Evolutionary conservation across 371 early-diverging fungal species (phyloP).

Genomic region (Gilbertella persicaria): DNA sequence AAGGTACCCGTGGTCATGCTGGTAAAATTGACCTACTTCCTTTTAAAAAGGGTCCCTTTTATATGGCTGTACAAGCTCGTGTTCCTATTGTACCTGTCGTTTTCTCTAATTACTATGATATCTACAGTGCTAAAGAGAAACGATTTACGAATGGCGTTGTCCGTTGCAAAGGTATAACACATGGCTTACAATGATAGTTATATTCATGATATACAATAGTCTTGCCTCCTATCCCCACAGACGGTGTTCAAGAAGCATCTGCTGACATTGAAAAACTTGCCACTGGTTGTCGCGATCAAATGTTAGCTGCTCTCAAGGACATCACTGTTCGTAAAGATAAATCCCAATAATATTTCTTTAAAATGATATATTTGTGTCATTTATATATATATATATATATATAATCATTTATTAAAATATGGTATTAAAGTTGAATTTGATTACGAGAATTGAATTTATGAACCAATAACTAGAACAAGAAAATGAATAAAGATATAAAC

Average conservation of each 20-base stretch:
- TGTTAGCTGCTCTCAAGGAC: slow-evolving; percentile 70
- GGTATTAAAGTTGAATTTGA: slow-evolving; percentile 48
- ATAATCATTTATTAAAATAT: background rate
- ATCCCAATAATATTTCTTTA: background rate
- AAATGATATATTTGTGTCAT: background rate
- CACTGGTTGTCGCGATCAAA: slow-evolving; percentile 64
- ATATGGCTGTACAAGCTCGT: slow-evolving; percentile 85
- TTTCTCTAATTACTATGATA: slow-evolving; percentile 71
- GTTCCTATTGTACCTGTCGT: slow-evolving; percentile 92
- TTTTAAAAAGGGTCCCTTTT: slow-evolving; percentile 94
- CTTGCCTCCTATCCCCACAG: slow-evolving; percentile 76
- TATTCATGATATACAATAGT: slow-evolving; percentile 36
- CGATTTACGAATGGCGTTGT: slow-evolving; percentile 73
- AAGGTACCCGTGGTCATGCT: slow-evolving; percentile 87
- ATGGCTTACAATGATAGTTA: background rate
- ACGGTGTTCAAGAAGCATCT: slow-evolving; percentile 60
- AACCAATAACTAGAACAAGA: slow-evolving; percentile 33
- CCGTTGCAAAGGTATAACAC: slow-evolving; percentile 65
- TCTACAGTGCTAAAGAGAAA: slow-evolving; percentile 66
- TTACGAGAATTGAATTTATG: slow-evolving; percentile 54
- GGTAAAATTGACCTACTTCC: slow-evolving; percentile 74
- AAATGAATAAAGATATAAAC: background rate
- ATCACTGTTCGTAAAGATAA: slow-evolving; percentile 44
- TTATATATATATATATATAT: background rate
- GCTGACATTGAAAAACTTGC: slow-evolving; percentile 72